Conservation (phyloP, 768 basidiomycete genomes). For the Lactarius tabidus region DNA sequence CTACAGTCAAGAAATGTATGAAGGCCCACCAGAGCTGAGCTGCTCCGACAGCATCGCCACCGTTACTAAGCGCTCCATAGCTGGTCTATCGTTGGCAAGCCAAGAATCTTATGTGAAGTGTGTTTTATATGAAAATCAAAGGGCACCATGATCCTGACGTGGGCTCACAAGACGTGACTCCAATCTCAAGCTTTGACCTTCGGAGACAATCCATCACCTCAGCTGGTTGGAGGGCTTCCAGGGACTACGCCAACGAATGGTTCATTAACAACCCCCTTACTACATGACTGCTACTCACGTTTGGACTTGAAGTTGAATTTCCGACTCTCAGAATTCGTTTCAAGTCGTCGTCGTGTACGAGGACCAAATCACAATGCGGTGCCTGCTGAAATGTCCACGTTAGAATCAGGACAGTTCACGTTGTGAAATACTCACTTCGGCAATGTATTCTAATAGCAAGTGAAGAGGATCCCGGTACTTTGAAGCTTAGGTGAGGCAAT, state of each 20-base stretch:
- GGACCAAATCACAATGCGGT: background rate
- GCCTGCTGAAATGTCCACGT: background rate
- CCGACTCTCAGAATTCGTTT: background rate
- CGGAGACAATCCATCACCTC: background rate
- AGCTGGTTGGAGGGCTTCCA: background rate
- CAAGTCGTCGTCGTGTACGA: background rate
- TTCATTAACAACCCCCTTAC: background rate
- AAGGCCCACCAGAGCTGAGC: background rate
- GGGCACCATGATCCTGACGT: background rate
- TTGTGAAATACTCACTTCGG: background rate
- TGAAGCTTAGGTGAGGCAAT: background rate
- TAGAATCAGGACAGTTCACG: background rate
- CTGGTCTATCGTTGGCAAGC: background rate
- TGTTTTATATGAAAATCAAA: background rate
- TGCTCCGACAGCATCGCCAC: background rate
- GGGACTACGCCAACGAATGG: background rate
- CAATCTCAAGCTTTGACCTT: background rate
- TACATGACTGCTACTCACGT: background rate
- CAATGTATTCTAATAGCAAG: background rate
- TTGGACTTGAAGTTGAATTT: background rate
- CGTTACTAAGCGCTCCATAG: background rate
- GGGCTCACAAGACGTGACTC: background rate
- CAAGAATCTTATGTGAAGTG: background rate
- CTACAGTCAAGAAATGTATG: background rate
- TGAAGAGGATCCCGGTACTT: background rate